Evolutionary conservation across 2,329 filamentous ascomycete species (phyloP), one percentile per base, ranked within the genome.

Genomic region (Scorias spongiosa): DNA sequence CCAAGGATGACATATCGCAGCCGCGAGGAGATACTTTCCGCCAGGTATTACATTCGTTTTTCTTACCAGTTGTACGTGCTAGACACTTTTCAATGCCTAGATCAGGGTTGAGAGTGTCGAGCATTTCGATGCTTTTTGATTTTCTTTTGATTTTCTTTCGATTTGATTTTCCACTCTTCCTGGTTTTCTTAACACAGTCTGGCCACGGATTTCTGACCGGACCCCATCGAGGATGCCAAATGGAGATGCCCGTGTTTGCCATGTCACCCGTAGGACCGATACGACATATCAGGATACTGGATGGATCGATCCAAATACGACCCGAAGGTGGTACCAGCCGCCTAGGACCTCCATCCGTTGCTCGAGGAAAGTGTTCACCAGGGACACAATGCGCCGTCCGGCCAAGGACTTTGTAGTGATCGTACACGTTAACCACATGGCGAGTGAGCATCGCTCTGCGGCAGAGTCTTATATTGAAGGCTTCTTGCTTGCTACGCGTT

Each of bases 1-100:
- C 45, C 60, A 26, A 63, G 59, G 57, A 63, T 63, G 60, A 59
- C 53, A 53, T 52, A 51, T 58, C 55, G 57, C 57, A 57, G 42
- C 57, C 53, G 55, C 56, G 57, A 61, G 54, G 56, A 60, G 42
- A 49, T 50, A 46, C 56, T 58, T 54, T 50, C 55, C 51, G 52
- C 55, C 57, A 63, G 60, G 60, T 63, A 63, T 54, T 54, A 51
- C 50, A 53, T 54, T 52, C 51, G 46, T 44, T 40, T 39, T 44
- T 42, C 45, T 50, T 44, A 49, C 47, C 47, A 36, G 3, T 36
- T 15, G 32, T 36, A 12, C 32, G 9, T 36, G 32, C 9, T 36
- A 12, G 32, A 36, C 32, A 36, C 12, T 15, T 15, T 9, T 36
- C 32, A 15, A 9, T 36, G 32, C 32, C 15, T 36, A 3, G 32